These are phyloP conservation scores for Cryptomeria japonica DNA, from an alignment of 75 land plant genomes.

Conservation along the genomic window DNA sequence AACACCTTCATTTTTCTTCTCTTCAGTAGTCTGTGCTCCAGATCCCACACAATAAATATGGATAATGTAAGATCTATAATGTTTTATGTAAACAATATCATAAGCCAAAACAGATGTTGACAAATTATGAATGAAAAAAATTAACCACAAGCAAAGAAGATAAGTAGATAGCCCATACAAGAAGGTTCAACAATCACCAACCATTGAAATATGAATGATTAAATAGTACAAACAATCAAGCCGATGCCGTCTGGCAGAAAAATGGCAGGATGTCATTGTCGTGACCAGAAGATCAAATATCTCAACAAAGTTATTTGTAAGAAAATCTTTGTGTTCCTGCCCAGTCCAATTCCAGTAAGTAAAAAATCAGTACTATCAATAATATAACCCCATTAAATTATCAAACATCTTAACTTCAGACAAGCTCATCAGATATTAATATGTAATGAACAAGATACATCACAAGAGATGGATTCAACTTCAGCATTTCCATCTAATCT, in stretches of 20 bases:
- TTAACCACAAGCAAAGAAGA: too few species aligned
- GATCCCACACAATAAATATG: background rate
- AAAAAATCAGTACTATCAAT: background rate
- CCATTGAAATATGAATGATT: conserved; percentile 65
- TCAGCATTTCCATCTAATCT: background rate
- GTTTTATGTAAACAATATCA: background rate
- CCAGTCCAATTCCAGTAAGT: background rate
- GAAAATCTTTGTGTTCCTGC: conserved; percentile 60
- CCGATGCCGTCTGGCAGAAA: conserved; percentile 85
- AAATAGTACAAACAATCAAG: conserved; percentile 75
- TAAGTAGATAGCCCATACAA: too few species aligned
- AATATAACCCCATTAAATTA: background rate
- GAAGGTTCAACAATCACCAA: conserved; percentile 9
- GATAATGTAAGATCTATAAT: conserved; percentile 21
- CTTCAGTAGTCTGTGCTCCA: conserved; percentile 18
- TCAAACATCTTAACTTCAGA: background rate
- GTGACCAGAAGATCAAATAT: conserved; percentile 55
- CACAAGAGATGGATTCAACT: background rate
- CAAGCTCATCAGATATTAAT: conserved; percentile 4
- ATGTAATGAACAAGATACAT: background rate
- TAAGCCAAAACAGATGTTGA: too few species aligned
- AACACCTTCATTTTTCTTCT: conserved; percentile 40
- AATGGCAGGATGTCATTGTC: conserved; percentile 63
- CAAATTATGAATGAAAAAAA: too few species aligned
- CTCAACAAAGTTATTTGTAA: conserved; percentile 53